These are phyloP conservation scores for Penicillium hesseltinei DNA, from an alignment of 2,329 filamentous ascomycete species.

Conservation along the genomic window DNA sequence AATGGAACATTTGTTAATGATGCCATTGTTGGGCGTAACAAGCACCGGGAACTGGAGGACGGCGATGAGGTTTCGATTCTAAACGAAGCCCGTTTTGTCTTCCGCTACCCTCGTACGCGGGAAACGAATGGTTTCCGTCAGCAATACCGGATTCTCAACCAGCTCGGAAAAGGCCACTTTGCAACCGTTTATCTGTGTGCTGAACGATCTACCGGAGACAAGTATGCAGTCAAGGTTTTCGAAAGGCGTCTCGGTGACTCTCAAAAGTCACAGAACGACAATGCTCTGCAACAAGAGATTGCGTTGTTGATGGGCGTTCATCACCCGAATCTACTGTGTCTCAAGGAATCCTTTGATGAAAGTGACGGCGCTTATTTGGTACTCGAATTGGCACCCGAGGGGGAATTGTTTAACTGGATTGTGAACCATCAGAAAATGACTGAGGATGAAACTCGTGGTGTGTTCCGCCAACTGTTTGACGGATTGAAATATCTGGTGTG, in stretches of 20 bases:
- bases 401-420: slow-evolving; percentile 94
- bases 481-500: slow-evolving; percentile 91
- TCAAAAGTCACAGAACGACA: slow-evolving; percentile 71
- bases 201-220: slow-evolving; percentile 76
- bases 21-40: slow-evolving; percentile 84
- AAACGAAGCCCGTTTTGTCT: slow-evolving; percentile 82
- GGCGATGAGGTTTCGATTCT: slow-evolving; percentile 88
- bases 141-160: slow-evolving; percentile 79
- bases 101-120: slow-evolving; percentile 78
- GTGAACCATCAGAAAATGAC: slow-evolving; percentile 84
- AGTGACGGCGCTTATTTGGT: slow-evolving; percentile 86
- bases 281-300: slow-evolving; percentile 91
- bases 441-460: slow-evolving; percentile 77
- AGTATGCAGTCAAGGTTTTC: slow-evolving; percentile 93
- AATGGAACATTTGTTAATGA: slow-evolving; percentile 98
- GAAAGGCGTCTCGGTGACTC: slow-evolving; percentile 79
- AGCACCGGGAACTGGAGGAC: slow-evolving; percentile 81
- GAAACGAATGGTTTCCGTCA: slow-evolving; percentile 76
- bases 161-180: slow-evolving; percentile 92
- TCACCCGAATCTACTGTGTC: slow-evolving; percentile 85
- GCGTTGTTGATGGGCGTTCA: slow-evolving; percentile 96
- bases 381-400: slow-evolving; percentile 84
- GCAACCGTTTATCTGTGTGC: slow-evolving; percentile 89
- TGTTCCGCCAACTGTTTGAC: slow-evolving; percentile 89
- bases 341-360: slow-evolving; percentile 95